A percentile compares a stretch with the other conserved stretches of the same genome.
These are phyloP conservation scores for Penicillium waksmanii DNA, from an alignment of 495 filamentous ascomycete species.

Conservation along the genomic window DNA sequence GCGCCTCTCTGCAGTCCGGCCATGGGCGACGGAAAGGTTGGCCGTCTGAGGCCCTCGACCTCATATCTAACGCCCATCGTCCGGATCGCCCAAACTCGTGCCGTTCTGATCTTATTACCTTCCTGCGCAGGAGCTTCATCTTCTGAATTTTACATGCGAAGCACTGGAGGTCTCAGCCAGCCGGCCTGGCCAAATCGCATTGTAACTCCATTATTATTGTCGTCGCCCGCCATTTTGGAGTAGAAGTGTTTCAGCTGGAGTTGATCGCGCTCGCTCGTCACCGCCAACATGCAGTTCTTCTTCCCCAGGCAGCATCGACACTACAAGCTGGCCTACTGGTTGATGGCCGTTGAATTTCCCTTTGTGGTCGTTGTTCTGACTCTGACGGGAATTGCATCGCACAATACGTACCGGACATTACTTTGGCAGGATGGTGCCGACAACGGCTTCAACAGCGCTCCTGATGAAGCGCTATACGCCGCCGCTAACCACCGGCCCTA, in stretches of 20 bases:
- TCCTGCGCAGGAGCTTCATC: slow-evolving; percentile 8
- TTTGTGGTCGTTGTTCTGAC: slow-evolving; percentile 72
- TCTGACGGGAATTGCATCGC: slow-evolving; percentile 79
- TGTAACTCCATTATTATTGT: slow-evolving; percentile 16
- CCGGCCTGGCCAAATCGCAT: slow-evolving; percentile 42
- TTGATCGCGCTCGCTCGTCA: neutral
- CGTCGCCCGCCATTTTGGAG: slow-evolving; percentile 5
- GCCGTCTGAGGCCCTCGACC: slow-evolving; percentile 22
- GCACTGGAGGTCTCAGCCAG: slow-evolving; percentile 43
- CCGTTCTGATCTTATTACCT: slow-evolving; percentile 15
- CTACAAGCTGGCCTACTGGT: slow-evolving; percentile 62
- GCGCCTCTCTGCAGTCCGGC: slow-evolving; percentile 37
- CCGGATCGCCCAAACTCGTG: slow-evolving; percentile 26
- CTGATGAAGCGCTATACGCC: slow-evolving; percentile 71
- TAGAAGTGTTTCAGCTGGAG: neutral
- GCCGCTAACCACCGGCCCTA: slow-evolving; percentile 74
- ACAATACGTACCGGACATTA: slow-evolving; percentile 75
- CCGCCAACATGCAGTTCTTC: slow-evolving; percentile 37
- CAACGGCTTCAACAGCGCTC: slow-evolving; percentile 82
- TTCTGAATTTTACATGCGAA: slow-evolving; percentile 32
- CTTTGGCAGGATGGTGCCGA: slow-evolving; percentile 82
- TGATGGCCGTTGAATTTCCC: slow-evolving; percentile 71
- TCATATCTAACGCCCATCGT: slow-evolving; percentile 36
- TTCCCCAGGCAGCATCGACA: slow-evolving; percentile 65
- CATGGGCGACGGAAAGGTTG: slow-evolving; percentile 25